phyloP scores from a whole-genome alignment of 257 asterid species.

The Leptodermis oblonga region DNA sequence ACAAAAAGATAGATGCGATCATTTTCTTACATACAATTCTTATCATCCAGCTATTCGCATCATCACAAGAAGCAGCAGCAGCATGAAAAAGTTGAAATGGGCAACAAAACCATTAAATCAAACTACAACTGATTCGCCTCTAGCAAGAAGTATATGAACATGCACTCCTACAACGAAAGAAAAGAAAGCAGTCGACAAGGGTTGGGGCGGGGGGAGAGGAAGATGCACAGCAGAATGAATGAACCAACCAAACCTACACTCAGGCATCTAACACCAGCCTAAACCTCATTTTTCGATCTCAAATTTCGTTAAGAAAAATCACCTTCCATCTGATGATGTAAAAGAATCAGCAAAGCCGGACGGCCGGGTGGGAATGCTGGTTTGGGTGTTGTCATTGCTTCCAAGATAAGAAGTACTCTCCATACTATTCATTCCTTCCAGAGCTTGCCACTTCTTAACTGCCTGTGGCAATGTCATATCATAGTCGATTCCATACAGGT shows the following conservation, averaged over 20 bases:
- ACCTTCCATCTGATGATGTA: conserved; percentile 67
- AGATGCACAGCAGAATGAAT: neutral
- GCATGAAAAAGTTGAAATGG: conserved; percentile 9
- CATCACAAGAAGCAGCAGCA: conserved; percentile 1
- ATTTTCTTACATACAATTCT: neutral
- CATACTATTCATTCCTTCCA: conserved; percentile 62
- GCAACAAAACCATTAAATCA: neutral
- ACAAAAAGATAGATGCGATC: neutral
- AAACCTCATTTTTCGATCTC: conserved; percentile 5
- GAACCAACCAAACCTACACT: conserved; percentile 6
- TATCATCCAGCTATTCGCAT: conserved; percentile 14
- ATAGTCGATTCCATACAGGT: conserved; percentile 60
- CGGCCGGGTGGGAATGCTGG: conserved; percentile 71
- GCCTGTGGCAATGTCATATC: conserved; percentile 83
- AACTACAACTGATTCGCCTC: conserved; percentile 4
- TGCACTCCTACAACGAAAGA: conserved; percentile 1
- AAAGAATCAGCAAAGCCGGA: conserved; percentile 78
- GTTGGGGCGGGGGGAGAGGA: neutral
- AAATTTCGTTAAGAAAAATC: conserved; percentile 17
- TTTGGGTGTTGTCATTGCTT: conserved; percentile 62
- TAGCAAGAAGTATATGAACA: neutral
- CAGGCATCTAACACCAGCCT: conserved; percentile 14
- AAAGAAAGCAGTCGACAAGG: neutral
- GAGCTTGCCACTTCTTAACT: conserved; percentile 81
- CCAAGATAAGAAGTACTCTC: conserved; percentile 44